These are phyloP conservation scores for Ceratocystis alfenasii DNA, from an alignment of 2,329 filamentous ascomycete species.

Conservation along the genomic window DNA sequence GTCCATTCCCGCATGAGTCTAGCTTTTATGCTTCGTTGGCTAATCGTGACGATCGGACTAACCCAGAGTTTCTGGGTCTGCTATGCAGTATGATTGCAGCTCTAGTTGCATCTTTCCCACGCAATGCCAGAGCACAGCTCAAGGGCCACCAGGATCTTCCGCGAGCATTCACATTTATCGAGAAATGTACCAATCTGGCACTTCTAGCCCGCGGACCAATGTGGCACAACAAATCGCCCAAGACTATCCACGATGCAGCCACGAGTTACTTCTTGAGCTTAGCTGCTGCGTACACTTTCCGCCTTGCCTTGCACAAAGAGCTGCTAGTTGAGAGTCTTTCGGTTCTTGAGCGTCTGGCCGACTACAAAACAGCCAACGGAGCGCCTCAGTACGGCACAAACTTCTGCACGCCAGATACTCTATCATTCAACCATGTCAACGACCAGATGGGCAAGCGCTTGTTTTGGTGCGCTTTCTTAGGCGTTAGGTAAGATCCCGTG, in stretches of 20 bases:
- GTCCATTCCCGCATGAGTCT: slow-evolving; percentile 67
- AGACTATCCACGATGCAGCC: slow-evolving; percentile 45
- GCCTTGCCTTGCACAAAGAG: slow-evolving; percentile 53
- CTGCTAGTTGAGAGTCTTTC: slow-evolving; percentile 64
- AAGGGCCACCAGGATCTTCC: slow-evolving; percentile 57
- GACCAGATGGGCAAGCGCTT: slow-evolving; percentile 65
- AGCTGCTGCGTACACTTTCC: slow-evolving; percentile 53
- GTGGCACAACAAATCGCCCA: slow-evolving; percentile 37
- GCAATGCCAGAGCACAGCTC: slow-evolving; percentile 57
- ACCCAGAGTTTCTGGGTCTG: slow-evolving; percentile 56
- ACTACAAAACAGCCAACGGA: slow-evolving; percentile 30
- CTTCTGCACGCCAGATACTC: slow-evolving; percentile 34
- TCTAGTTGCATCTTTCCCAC: slow-evolving; percentile 64
- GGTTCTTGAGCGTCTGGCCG: slow-evolving; percentile 30
- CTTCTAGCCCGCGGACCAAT: slow-evolving; percentile 51
- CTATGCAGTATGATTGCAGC: slow-evolving; percentile 62
- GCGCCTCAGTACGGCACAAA: slow-evolving; percentile 26
- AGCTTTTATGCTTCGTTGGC: slow-evolving; percentile 60
- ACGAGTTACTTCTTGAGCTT: slow-evolving; percentile 67
- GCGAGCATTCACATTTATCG: slow-evolving; percentile 55
- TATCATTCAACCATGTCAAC: slow-evolving; percentile 55
- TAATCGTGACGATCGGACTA: slow-evolving; percentile 52
- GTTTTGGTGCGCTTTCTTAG: slow-evolving; percentile 74
- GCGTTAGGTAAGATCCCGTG: slow-evolving; percentile 43
- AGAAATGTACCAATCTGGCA: slow-evolving; percentile 58